These are phyloP conservation scores for Diaporthe ampelina DNA, from an alignment of 2,329 filamentous ascomycete genomes.

Conservation along the genomic window DNA sequence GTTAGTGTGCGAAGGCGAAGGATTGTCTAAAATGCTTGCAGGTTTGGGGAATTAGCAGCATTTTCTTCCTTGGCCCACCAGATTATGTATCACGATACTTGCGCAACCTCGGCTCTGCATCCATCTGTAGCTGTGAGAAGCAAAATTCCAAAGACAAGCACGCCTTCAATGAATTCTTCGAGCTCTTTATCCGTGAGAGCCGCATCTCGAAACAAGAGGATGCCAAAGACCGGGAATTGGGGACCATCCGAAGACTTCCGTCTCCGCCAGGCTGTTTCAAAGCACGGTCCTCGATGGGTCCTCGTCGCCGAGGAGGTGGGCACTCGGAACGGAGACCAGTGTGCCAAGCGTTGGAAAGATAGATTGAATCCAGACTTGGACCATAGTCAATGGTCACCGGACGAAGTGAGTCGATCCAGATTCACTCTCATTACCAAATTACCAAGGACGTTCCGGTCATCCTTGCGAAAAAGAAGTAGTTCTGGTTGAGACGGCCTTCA, in stretches of 20 bases:
- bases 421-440: background rate
- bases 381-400: background rate
- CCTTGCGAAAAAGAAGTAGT: too few species aligned
- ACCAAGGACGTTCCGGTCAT: too few species aligned
- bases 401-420: background rate
- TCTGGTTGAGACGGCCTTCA: background rate
- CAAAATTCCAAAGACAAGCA: background rate
- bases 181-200: background rate
- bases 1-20: background rate
- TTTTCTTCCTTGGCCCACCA: background rate
- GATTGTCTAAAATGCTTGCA: background rate
- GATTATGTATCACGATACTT: background rate
- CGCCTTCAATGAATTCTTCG: background rate
- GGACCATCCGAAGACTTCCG: background rate
- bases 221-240: background rate
- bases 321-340: background rate
- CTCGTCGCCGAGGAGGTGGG: background rate
- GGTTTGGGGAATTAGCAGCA: background rate
- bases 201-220: background rate
- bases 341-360: background rate
- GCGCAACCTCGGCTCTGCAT: background rate
- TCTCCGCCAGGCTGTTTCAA: background rate
- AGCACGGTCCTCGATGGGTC: background rate
- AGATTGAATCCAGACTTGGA: background rate
- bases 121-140: background rate